Conservation (phyloP, 163 green algal genomes). For the Coccomyxa subellipsoidea region DNA sequence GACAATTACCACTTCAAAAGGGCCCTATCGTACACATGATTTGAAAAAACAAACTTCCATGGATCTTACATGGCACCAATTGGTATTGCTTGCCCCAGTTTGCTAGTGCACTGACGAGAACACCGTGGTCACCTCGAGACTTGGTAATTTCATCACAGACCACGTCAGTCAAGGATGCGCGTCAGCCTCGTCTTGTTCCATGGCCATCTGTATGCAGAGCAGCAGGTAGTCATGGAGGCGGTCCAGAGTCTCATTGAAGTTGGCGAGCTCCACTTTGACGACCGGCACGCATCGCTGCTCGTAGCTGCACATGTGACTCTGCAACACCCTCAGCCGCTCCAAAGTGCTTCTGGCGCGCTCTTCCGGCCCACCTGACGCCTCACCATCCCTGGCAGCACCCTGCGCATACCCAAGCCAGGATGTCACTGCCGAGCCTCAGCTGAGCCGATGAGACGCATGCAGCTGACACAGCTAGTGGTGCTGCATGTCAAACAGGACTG, state of each 20-base stretch:
- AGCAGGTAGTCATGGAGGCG: constrained; percentile 76
- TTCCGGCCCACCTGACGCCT: background rate
- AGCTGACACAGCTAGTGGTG: background rate
- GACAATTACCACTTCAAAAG: no score
- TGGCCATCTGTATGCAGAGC: constrained; percentile 62
- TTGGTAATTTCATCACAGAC: no score
- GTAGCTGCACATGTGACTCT: constrained; percentile 60
- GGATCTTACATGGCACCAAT: no score
- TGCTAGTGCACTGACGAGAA: no score
- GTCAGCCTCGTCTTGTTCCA: constrained; percentile 16
- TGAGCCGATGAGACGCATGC: background rate
- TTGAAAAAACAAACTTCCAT: no score
- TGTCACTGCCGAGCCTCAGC: no score
- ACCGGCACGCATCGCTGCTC: constrained; percentile 51
- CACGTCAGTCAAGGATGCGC: no score
- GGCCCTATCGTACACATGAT: no score
- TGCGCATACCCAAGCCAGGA: no score
- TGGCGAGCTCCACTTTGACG: constrained; percentile 43
- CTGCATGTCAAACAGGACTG: background rate
- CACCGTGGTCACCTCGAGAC: no score
- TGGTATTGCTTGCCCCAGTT: no score
- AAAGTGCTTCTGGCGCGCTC: constrained; percentile 6
- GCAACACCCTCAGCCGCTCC: constrained; percentile 40
- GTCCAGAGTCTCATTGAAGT: constrained; percentile 54
- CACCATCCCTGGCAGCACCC: background rate